Conservation (phyloP, 805 yeast genomes). For the Candida maris region DNA sequence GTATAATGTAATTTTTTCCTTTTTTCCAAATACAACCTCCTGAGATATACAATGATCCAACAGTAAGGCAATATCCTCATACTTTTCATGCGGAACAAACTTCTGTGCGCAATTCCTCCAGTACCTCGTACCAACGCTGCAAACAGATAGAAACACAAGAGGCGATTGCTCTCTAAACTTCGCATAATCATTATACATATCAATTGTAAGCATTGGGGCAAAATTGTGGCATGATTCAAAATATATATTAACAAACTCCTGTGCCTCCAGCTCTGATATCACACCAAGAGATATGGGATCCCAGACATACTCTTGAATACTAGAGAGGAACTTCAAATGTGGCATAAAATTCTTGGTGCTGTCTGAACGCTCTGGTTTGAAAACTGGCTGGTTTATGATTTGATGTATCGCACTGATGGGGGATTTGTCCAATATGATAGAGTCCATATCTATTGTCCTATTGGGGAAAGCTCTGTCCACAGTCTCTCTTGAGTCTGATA, state of each 20-base stretch:
- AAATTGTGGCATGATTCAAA: conserved; percentile 3
- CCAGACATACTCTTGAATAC: conserved; percentile 1
- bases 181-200: conserved; percentile 1
- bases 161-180: conserved; percentile 1
- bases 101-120: neutral
- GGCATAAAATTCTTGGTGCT: neutral
- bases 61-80: conserved; percentile 2
- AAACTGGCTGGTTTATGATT: conserved; percentile 1
- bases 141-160: conserved; percentile 1
- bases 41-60: conserved; percentile 3
- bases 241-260: conserved; percentile 2
- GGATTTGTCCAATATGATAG: conserved; percentile 1
- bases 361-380: neutral
- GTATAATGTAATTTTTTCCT: conserved; percentile 2
- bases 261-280: conserved; percentile 2
- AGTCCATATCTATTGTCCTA: conserved; percentile 2
- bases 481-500: no score
- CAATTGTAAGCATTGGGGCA: conserved; percentile 3
- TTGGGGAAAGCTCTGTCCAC: no score
- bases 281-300: conserved; percentile 3
- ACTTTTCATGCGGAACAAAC: conserved; percentile 1
- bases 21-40: conserved; percentile 3
- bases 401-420: conserved; percentile 5
- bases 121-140: conserved; percentile 4
- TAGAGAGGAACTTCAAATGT: conserved; percentile 1